phyloP scores from a whole-genome alignment of 495 filamentous ascomycete species.

The Aspergillus bridgeri region DNA sequence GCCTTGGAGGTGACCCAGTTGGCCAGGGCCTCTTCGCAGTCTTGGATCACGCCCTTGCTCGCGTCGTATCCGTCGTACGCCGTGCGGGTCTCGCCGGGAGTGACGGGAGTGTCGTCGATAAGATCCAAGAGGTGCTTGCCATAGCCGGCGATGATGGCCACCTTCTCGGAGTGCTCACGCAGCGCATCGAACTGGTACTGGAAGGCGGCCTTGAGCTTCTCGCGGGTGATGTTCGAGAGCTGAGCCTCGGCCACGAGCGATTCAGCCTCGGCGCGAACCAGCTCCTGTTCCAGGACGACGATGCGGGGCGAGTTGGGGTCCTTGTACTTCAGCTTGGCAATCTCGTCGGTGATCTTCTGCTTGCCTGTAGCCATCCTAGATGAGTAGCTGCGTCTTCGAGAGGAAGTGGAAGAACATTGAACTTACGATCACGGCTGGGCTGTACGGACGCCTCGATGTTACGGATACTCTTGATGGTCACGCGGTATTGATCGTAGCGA shows the following conservation, averaged over 20 bases:
- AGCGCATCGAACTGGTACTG: constrained; percentile 98
- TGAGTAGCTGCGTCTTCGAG: background rate
- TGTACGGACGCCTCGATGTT: constrained; percentile 99
- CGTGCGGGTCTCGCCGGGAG: constrained; percentile 91
- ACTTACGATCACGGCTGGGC: constrained; percentile 91
- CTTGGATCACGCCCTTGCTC: constrained; percentile 98
- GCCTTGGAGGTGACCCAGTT: constrained; percentile 95
- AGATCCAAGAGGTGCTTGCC: constrained; percentile 95
- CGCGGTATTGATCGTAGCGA: constrained; percentile 97
- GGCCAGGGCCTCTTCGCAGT: constrained; percentile 94
- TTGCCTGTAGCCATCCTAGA: constrained; percentile 54
- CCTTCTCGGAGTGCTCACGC: constrained; percentile 96
- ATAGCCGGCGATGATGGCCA: constrained; percentile 95
- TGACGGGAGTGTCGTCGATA: constrained; percentile 94
- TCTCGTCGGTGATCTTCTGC: constrained; percentile 99
- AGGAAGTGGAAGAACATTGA: background rate
- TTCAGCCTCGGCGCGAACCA: constrained; percentile 96
- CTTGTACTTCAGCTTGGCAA: constrained; percentile 98
- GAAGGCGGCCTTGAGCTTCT: constrained; percentile 98
- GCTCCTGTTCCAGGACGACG: constrained; percentile 95
- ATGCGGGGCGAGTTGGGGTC: constrained; percentile 97
- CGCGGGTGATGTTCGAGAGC: constrained; percentile 96
- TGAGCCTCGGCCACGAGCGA: constrained; percentile 97
- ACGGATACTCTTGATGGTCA: constrained; percentile 98
- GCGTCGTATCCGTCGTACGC: constrained; percentile 98